phyloP scores from a whole-genome alignment of 495 filamentous ascomycete genomes.

The Trichocladium uniseriatum region DNA sequence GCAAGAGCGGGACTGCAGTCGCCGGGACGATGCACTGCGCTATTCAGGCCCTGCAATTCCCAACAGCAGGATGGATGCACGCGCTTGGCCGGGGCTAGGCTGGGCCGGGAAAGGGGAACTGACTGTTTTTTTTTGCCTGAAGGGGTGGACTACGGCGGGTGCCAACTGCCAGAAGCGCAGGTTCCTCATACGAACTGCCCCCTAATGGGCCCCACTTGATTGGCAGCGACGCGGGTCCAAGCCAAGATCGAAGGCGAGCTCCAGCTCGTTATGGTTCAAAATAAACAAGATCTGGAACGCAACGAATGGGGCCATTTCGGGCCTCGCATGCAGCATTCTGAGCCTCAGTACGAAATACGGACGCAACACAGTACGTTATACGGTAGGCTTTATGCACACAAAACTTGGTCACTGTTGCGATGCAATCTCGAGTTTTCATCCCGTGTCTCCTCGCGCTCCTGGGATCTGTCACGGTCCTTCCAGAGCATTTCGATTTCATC shows the following conservation, averaged over 20 bases:
- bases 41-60: constrained; percentile 11
- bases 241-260: constrained; percentile 1
- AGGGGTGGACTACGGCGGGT: constrained; percentile 19
- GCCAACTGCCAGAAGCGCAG: constrained; percentile 12
- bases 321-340: too few relatives aligned
- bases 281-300: constrained; percentile 27
- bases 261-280: constrained; percentile 24
- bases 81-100: constrained; percentile 2
- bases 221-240: constrained; percentile 17
- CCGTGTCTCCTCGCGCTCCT: neutral
- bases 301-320: neutral
- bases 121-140: constrained; percentile 19
- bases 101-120: constrained; percentile 15
- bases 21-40: constrained; percentile 7
- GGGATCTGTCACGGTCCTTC: neutral
- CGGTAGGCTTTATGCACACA: too few relatives aligned
- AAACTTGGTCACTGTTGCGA: too few relatives aligned
- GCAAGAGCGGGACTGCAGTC: constrained; percentile 2
- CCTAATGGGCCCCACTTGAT: constrained; percentile 13
- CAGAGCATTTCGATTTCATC: constrained; percentile 2
- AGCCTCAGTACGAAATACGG: too few relatives aligned
- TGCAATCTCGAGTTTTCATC: neutral
- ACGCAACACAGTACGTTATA: too few relatives aligned
- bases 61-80: too few relatives aligned
- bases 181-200: constrained; percentile 21